A percentile compares a stretch with the other conserved stretches of the same genome.
Evolutionary conservation across 805 yeast species (phyloP).

Genomic region (Saturnispora zaruensis): DNA sequence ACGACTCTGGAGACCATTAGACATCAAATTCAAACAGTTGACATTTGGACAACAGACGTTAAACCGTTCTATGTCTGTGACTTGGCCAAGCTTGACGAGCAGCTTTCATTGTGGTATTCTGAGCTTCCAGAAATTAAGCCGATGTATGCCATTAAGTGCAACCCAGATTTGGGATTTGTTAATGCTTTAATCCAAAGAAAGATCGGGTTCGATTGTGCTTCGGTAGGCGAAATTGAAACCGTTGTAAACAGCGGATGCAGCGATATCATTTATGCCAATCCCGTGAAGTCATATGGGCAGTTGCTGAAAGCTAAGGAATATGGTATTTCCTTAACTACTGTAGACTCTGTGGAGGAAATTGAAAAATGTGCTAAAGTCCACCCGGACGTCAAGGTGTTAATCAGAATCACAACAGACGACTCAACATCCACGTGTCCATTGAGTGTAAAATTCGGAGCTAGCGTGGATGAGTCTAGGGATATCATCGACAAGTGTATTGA

Average conservation of each 20-base stretch:
- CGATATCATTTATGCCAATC: slow-evolving; percentile 78
- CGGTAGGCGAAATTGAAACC: slow-evolving; percentile 69
- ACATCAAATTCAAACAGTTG: slow-evolving; percentile 15
- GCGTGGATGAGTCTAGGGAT: slow-evolving; percentile 41
- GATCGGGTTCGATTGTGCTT: slow-evolving; percentile 87
- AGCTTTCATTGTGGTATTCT: slow-evolving; percentile 54
- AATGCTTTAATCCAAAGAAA: slow-evolving; percentile 51
- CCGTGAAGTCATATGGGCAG: slow-evolving; percentile 83
- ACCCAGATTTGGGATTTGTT: slow-evolving; percentile 59
- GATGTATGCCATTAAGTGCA: slow-evolving; percentile 93
- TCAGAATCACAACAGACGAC: slow-evolving; percentile 87
- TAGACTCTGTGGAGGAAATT: slow-evolving; percentile 82
- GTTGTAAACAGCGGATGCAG: slow-evolving; percentile 38
- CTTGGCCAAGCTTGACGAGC: slow-evolving; percentile 58
- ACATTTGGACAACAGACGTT: slow-evolving; percentile 30
- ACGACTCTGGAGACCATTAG: slow-evolving; percentile 12
- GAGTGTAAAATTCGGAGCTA: slow-evolving; percentile 84
- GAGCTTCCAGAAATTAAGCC: slow-evolving; percentile 71
- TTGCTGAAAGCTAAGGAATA: slow-evolving; percentile 57
- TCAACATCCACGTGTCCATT: slow-evolving; percentile 77
- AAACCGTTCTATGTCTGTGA: slow-evolving; percentile 87
- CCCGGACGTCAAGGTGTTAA: slow-evolving; percentile 56
- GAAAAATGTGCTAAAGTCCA: slow-evolving; percentile 49
- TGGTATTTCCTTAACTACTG: slow-evolving; percentile 67
- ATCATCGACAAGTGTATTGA: slow-evolving; percentile 55